Evolutionary conservation across 371 early-diverging fungal genomes (phyloP).

Genomic region (Mucor indicus): DNA sequence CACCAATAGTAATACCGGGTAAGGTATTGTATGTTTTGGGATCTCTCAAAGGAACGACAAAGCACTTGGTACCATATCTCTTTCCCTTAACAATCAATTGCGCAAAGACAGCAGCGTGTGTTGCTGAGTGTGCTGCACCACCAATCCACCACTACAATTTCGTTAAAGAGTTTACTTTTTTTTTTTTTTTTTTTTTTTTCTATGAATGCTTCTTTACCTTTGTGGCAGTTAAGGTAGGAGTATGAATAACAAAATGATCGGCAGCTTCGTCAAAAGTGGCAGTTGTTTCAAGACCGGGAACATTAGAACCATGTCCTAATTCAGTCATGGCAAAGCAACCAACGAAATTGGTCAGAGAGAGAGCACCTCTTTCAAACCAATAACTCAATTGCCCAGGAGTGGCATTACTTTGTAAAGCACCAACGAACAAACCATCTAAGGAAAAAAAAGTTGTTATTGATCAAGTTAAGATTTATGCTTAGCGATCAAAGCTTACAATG

Average conservation of each 20-base stretch:
- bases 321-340: slow-evolving; percentile 96
- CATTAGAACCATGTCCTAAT: slow-evolving; percentile 87
- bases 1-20: slow-evolving; percentile 70
- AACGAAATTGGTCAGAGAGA: slow-evolving; percentile 75
- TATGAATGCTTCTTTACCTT: too few relatives aligned
- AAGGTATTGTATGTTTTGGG: slow-evolving; percentile 53
- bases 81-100: slow-evolving; percentile 77
- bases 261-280: slow-evolving; percentile 85
- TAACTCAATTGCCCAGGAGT: slow-evolving; percentile 82
- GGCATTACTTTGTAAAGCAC: slow-evolving; percentile 86
- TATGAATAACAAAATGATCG: slow-evolving; percentile 88
- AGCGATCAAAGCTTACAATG: slow-evolving; percentile 54
- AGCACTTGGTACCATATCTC: slow-evolving; percentile 77
- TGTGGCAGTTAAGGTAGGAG: slow-evolving; percentile 87
- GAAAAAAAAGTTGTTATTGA: too few relatives aligned
- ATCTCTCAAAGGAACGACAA: slow-evolving; percentile 71
- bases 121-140: slow-evolving; percentile 86
- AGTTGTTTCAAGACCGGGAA: slow-evolving; percentile 90
- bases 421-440: slow-evolving; percentile 83
- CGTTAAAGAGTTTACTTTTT: too few relatives aligned
- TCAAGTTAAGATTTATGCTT: too few relatives aligned
- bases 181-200: too few relatives aligned
- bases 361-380: slow-evolving; percentile 88
- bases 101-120: slow-evolving; percentile 80
- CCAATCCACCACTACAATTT: slow-evolving; percentile 99